Percentiles rank a stretch among this genome's conserved stretches.
phyloP scores from a whole-genome alignment of 148 eudicot species.

The Nepenthes gracilis region DNA sequence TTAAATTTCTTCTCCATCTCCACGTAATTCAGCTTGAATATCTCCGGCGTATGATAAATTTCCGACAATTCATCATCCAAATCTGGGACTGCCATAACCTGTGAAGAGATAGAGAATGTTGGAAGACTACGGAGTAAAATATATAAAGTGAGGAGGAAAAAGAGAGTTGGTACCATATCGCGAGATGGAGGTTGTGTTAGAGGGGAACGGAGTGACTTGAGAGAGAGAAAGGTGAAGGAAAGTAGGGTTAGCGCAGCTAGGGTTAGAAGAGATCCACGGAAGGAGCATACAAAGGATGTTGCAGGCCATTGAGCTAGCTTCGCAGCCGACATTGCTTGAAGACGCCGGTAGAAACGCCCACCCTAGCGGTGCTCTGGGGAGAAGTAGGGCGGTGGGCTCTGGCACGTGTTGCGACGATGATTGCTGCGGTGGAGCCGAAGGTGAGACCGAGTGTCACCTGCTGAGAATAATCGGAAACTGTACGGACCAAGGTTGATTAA shows the following conservation, averaged over 20 bases:
- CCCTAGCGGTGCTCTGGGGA: no score
- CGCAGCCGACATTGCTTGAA: not conserved
- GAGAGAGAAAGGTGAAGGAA: constrained; percentile 61
- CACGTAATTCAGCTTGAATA: constrained; percentile 49
- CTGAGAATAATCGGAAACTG: no score
- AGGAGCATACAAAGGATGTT: not conserved
- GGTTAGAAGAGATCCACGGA: constrained; percentile 56
- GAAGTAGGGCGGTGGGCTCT: no score
- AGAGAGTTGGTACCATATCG: constrained; percentile 9
- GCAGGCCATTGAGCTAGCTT: not conserved
- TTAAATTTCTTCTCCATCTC: constrained; percentile 81
- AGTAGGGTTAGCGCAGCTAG: constrained; percentile 49
- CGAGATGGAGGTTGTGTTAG: constrained; percentile 8
- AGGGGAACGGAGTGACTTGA: constrained; percentile 42
- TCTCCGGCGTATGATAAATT: constrained; percentile 54
- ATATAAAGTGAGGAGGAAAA: not conserved
- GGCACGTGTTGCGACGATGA: no score
- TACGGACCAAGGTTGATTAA: no score
- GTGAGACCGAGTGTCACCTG: no score
- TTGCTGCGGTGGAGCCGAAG: no score
- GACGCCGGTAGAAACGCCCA: not conserved
- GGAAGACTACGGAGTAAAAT: not conserved
- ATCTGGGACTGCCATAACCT: constrained; percentile 11
- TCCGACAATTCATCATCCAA: constrained; percentile 18
- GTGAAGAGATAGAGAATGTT: not conserved